Conservation (phyloP, 495 filamentous ascomycete species). For the Podospora didyma region DNA sequence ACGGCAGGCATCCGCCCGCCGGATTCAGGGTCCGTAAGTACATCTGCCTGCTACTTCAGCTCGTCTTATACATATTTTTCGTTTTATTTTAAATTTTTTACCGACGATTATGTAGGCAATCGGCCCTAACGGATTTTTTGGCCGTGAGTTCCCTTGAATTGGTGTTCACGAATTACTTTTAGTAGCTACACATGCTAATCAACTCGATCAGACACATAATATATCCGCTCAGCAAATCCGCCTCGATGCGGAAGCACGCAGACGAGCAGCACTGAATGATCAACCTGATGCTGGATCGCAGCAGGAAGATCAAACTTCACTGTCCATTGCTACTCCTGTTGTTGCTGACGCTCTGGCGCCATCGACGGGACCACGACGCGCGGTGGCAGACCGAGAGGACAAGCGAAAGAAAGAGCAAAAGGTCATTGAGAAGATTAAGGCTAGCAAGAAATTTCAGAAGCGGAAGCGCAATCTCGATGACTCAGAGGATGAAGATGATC, state of each 20-base stretch:
- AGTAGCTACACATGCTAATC: background rate
- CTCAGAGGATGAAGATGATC: conserved; percentile 46
- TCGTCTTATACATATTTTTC: background rate
- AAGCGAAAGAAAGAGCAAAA: conserved; percentile 60
- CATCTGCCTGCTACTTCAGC: background rate
- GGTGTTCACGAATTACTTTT: background rate
- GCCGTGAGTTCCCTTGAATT: conserved; percentile 47
- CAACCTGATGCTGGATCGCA: conserved; percentile 1
- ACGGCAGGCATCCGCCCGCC: conserved; percentile 10
- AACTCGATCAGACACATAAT: conserved; percentile 64
- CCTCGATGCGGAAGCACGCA: conserved; percentile 51
- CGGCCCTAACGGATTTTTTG: conserved; percentile 77
- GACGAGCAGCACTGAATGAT: conserved; percentile 41
- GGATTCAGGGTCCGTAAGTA: conserved; percentile 35
- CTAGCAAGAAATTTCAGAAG: conserved; percentile 70
- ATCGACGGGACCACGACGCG: conserved; percentile 21
- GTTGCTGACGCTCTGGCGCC: conserved; percentile 6
- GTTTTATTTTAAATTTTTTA: background rate
- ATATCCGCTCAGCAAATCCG: conserved; percentile 81
- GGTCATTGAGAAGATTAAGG: conserved; percentile 71
- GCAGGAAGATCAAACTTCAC: conserved; percentile 1
- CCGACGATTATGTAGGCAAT: conserved; percentile 40
- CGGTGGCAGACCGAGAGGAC: conserved; percentile 26
- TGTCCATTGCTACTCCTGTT: conserved; percentile 5
- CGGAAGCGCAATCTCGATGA: conserved; percentile 51